Evolutionary conservation across 2,329 filamentous ascomycete genomes (phyloP), one percentile per base, ranked within the genome.

Genomic region (Fusarium pseudonygamai): DNA sequence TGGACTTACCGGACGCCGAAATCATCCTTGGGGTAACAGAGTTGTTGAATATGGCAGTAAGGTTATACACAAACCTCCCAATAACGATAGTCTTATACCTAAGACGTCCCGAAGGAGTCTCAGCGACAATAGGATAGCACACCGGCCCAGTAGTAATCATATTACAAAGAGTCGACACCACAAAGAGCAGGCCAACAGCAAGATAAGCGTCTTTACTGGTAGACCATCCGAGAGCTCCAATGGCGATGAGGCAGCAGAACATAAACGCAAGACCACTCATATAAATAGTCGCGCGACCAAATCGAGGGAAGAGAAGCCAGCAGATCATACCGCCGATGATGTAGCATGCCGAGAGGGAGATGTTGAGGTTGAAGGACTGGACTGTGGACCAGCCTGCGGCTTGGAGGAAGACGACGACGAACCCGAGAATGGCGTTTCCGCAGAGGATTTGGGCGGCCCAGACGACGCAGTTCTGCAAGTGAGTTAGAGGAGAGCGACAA

Each of bases 31-130:
- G 82, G 5, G 84, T 80, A 14, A 81, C 73, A 4, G 81, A 66
- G n/a, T 81, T 83, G 43, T 82, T 79, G n/a, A 83, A 72, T 24
- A 87, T 82, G 56, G 80, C 82, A 46, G 80, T 77, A 5, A 85
- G 71, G 60, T 86, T 84, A 73, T 86, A 86, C 10, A 82, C 76
- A 46, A 82, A 82, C 12, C 85, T 76, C 0, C 84, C 83, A 16
- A 87, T 77, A 3, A 84, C 83, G 2, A 87, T 83, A 1, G 85
- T 86, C 78, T 86, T 85, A 39, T 82, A 81, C 15, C 84, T 80
- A 4, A 87, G 80, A 16, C 85, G 80, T 4, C 81, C 82, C 0
- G 85, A 85, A 0, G 85, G 84, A 5, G 81, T 79, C 73, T 84
- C 83, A 3, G 83, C 77, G 1, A 84, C 80, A 32, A 84, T 79